Evolutionary conservation across 1,284 basidiomycete species (phyloP).

Genomic region (Pseudomicrostroma phylloplanum): DNA sequence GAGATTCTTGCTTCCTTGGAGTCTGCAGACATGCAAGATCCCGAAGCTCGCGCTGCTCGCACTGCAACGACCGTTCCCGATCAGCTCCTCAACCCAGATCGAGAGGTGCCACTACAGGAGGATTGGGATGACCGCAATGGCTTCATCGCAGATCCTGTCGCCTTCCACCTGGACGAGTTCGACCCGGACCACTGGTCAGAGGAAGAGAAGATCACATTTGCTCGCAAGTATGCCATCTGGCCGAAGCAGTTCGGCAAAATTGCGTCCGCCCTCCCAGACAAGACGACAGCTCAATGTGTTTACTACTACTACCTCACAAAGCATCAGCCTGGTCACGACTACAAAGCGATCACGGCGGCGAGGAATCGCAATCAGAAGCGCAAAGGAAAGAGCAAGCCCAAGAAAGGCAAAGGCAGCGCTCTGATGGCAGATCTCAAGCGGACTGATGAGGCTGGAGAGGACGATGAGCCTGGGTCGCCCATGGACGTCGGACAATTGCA

Average conservation of each 20-base stretch:
- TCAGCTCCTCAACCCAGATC: constrained; percentile 68
- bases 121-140: constrained; percentile 77
- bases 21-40: constrained; percentile 84
- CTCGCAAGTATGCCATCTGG: constrained; percentile 71
- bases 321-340: constrained; percentile 56
- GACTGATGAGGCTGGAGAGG: constrained; percentile 46
- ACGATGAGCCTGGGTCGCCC: constrained; percentile 20
- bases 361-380: constrained; percentile 47
- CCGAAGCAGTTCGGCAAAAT: constrained; percentile 92
- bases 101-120: constrained; percentile 56
- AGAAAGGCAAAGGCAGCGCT: constrained; percentile 50
- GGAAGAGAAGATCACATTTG: constrained; percentile 72
- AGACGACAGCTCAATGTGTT: constrained; percentile 82
- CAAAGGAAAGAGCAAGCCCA: constrained; percentile 41
- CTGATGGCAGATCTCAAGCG: constrained; percentile 48
- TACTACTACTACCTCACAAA: constrained; percentile 93
- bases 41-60: constrained; percentile 72
- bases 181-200: constrained; percentile 64
- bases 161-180: constrained; percentile 56
- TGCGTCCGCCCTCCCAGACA: constrained; percentile 72
- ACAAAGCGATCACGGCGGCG: constrained; percentile 41
- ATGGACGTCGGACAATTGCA: constrained; percentile 8
- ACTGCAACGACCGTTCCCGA: constrained; percentile 89
- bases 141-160: constrained; percentile 67
- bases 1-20: constrained; percentile 89